Evolutionary conservation across 192 early-diverging fungal species (phyloP), one percentile per base, ranked within the genome.

Genomic region (Entomortierella beljakovae): DNA sequence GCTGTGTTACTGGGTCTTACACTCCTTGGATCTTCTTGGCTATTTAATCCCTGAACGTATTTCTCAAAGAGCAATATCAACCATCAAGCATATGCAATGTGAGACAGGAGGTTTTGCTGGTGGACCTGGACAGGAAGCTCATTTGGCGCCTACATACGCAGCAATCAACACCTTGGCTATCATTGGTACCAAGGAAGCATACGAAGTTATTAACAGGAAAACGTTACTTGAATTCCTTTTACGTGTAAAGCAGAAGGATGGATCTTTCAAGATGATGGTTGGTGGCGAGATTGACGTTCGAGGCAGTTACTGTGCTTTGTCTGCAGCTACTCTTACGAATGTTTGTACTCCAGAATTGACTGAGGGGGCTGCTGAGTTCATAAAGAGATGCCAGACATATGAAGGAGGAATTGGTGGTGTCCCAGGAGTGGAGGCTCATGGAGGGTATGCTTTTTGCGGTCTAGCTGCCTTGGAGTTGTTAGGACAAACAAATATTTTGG

Each of bases 361-460:
- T 0, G 75, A 68, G 1, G 86, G 87, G 25, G 87, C 85, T 7
- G 87, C 87, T 0, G 89, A 90, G 16, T 97, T 57, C 28, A 29
- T 69, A 6, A 62, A 56, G 10, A 79, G 86, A 34, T 94, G 94
- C 72, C 97, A 99, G 76, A 94, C 93, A 4, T 96, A 90, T 81
- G 95, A 98, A 80, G 96, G 96, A n/a, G 98, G 98, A 4, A 86
- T 99, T 64, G 93, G 92, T 0, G 87, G 88, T 18, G 85, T 81
- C 35, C 97, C 96, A 3, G 90, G 91, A 1, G 87, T 92, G 0
- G 98, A 99, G 64, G 96, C 95, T 6, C 97, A 99, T 68, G 95
- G 95, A 43, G 98, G 98, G 4, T 99, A 99, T 81, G 93, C 94
- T 6, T 94, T 95, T 64, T 98, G 97, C 76, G 98, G 89, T 7